A percentile compares a stretch with the other conserved stretches of the same genome.
These are phyloP conservation scores for Linnemannia schmuckeri DNA, from an alignment of 192 early-diverging fungal genomes.

Conservation along the genomic window DNA sequence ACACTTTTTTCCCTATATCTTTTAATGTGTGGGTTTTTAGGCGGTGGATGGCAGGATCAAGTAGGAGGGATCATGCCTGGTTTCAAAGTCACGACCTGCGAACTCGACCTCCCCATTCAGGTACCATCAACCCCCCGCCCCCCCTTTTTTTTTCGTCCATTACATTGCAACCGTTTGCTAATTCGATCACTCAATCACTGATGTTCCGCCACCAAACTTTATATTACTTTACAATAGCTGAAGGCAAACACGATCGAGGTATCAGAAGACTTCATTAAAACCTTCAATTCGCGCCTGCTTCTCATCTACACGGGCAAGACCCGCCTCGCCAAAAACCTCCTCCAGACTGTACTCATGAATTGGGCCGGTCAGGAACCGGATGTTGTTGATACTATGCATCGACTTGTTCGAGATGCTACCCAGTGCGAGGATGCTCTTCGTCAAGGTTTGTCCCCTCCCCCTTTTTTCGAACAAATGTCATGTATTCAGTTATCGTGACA, in stretches of 20 bases:
- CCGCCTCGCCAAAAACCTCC: conserved; percentile 49
- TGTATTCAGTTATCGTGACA: background rate
- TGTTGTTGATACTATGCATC: conserved; percentile 44
- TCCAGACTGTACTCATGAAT: conserved; percentile 43
- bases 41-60: conserved; percentile 56
- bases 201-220: background rate
- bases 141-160: background rate
- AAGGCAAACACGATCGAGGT: conserved; percentile 23
- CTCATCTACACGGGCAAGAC: conserved; percentile 53
- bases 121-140: conserved; percentile 17
- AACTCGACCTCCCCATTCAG: conserved; percentile 35
- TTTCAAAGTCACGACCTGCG: conserved; percentile 37
- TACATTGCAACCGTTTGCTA: background rate
- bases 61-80: conserved; percentile 45
- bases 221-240: background rate
- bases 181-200: background rate
- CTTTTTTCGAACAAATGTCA: background rate
- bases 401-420: conserved; percentile 31
- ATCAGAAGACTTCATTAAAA: conserved; percentile 5
- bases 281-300: conserved; percentile 27
- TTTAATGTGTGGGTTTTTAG: background rate
- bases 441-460: conserved; percentile 10
- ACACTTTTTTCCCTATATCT: background rate
- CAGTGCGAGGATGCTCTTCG: conserved; percentile 23
- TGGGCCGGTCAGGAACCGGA: conserved; percentile 28